phyloP scores from a whole-genome alignment of 345 rosid species.

The Euphorbia tirucalli region DNA sequence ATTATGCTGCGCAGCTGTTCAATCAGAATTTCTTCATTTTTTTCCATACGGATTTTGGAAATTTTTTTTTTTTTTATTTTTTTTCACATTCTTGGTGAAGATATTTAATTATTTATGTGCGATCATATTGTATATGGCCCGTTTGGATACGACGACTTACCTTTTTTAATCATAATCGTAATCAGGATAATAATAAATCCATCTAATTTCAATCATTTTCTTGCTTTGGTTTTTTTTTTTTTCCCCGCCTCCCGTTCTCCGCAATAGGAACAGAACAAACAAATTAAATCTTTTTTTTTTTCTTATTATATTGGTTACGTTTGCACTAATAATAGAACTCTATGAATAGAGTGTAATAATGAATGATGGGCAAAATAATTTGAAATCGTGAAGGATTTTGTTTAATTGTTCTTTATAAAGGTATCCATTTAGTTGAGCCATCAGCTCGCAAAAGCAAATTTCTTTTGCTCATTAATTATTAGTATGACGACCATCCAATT shows the following conservation, averaged over 20 bases:
- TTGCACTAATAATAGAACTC: not conserved
- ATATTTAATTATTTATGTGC: not conserved
- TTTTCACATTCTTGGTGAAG: not conserved
- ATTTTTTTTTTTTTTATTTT: not conserved
- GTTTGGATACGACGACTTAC: not conserved
- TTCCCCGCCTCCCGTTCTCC: not conserved
- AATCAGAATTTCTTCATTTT: not conserved
- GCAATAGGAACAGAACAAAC: not conserved
- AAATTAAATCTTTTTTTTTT: not conserved
- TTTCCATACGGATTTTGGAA: not conserved
- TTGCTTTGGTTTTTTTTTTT: not conserved
- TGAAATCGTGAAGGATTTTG: not conserved
- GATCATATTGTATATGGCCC: constrained; percentile 14
- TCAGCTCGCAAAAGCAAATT: not conserved
- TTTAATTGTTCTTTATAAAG: not conserved
- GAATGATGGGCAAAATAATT: not conserved
- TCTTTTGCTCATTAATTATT: not conserved
- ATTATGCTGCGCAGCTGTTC: too few species aligned
- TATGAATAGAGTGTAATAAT: not conserved
- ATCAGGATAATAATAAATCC: not conserved
- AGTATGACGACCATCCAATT: not conserved
- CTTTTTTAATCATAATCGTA: not conserved
- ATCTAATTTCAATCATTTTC: constrained; percentile 16
- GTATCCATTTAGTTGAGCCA: not conserved
- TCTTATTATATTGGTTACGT: not conserved